Evolutionary conservation across 805 yeast species (phyloP), one percentile per base, ranked within the genome.

Genomic region (Teunomyces pallodes): DNA sequence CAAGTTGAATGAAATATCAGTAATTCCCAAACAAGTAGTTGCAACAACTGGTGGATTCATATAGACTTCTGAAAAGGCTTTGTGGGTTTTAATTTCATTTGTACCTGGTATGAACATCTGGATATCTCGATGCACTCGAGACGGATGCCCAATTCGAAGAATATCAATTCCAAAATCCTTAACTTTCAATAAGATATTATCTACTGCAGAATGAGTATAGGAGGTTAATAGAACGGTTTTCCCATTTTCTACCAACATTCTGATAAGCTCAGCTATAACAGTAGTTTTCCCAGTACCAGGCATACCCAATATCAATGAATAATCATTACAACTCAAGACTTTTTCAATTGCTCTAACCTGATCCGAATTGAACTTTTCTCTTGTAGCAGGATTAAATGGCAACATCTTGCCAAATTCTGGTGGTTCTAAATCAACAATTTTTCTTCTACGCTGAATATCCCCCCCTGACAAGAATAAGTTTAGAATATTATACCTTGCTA

Each of bases 251-350:
- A 84, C 85, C 27, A 94, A 62, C 36, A 79, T 70, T 48, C 78
- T 75, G 38, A 91, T 84, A 13, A 94, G 58, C 41, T 84, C 83
- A 0, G 95, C 86, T 46, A 94, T 90, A 0, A 91, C 87, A 0
- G 98, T 90, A 1, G 97, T 90, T 60, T 90, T 90, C 8, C 97
- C 99, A 0, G 98, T 94, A 3, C 99, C 99, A 0, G 99, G 99
- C 99, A 94, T 94, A 0, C 99, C 99, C 50, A 92, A 69, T 14
- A 94, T 79, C 56, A 94, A 72, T 3, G 91, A 75, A 60, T 88
- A 94, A 61, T 91, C 96, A 46, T 82, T 62, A 0, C 94, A 77
- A 12, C 75, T 64, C 42, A 90, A 61, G 0, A 84, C 88, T 50
- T 75, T 79, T 12, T 81, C 77, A 33, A 94, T 74, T 0, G 97